A percentile compares a stretch with the other conserved stretches of the same genome.
Evolutionary conservation across 2,329 filamentous ascomycete genomes (phyloP).

Genomic region (Verruconis gallopava): DNA sequence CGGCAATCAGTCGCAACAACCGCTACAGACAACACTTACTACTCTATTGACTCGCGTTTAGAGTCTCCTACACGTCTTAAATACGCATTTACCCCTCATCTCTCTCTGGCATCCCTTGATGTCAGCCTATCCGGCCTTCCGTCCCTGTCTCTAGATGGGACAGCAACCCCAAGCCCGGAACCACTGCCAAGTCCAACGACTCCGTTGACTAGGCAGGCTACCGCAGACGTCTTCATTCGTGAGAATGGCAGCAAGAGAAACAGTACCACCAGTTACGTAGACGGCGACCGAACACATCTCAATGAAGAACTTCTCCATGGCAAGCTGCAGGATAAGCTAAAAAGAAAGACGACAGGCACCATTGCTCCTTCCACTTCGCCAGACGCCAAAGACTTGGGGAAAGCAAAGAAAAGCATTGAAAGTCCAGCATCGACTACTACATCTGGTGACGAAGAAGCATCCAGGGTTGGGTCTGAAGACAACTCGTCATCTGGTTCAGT

Average conservation of each 20-base stretch:
- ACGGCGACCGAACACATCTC: background rate
- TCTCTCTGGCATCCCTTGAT: conserved; percentile 2
- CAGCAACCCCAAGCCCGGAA: conserved; percentile 1
- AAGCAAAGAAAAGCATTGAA: too few relatives aligned
- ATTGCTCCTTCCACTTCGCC: background rate
- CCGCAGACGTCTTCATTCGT: conserved; percentile 6
- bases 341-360: background rate
- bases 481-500: background rate
- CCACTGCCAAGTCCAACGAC: conserved; percentile 3
- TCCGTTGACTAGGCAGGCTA: conserved; percentile 5
- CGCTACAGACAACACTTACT: background rate
- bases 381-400: background rate
- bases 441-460: background rate
- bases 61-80: background rate
- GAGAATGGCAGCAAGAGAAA: background rate
- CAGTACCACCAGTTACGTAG: conserved; percentile 1
- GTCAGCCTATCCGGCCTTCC: background rate
- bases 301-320: conserved; percentile 7
- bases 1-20: background rate
- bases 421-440: background rate
- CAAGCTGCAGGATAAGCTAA: background rate
- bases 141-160: background rate
- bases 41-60: conserved; percentile 2
- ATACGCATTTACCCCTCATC: conserved; percentile 5
- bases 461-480: background rate